phyloP scores from a whole-genome alignment of 768 basidiomycete genomes.

The Cantharellus cinnabarinus region DNA sequence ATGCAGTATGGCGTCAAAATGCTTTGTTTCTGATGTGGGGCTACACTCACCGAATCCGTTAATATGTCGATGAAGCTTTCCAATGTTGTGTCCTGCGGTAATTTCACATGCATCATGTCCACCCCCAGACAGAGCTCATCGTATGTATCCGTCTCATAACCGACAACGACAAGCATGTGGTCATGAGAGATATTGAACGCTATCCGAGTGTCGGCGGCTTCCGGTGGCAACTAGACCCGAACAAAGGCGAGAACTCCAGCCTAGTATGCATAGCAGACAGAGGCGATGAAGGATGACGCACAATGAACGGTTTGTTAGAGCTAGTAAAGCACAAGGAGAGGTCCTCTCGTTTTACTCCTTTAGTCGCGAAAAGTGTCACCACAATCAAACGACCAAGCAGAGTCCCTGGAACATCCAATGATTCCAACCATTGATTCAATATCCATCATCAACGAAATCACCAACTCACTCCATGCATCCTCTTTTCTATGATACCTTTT shows the following conservation, averaged over 20 bases:
- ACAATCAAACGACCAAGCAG: slow-evolving; percentile 59
- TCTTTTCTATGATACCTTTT: slow-evolving; percentile 46
- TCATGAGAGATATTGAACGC: slow-evolving; percentile 75
- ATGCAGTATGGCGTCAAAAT: not conserved
- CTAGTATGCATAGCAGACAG: not conserved
- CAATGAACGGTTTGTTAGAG: slow-evolving; percentile 60
- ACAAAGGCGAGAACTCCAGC: slow-evolving; percentile 1
- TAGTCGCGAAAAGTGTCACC: slow-evolving; percentile 38
- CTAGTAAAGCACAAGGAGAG: slow-evolving; percentile 38
- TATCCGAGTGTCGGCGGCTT: slow-evolving; percentile 20
- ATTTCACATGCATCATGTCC: slow-evolving; percentile 59
- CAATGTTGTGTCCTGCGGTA: slow-evolving; percentile 39
- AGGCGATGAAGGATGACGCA: slow-evolving; percentile 17
- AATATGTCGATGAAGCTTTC: slow-evolving; percentile 41
- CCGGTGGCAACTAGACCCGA: not conserved
- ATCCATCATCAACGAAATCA: not conserved
- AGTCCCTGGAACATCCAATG: slow-evolving; percentile 24
- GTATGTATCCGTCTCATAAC: slow-evolving; percentile 10
- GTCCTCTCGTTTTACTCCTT: slow-evolving; percentile 26
- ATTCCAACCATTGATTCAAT: not conserved
- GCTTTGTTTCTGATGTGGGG: not conserved
- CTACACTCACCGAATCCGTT: slow-evolving; percentile 35
- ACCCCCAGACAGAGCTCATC: slow-evolving; percentile 29
- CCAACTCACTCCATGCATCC: slow-evolving; percentile 49
- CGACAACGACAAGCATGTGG: slow-evolving; percentile 50